Base-by-base conservation (phyloP, 2,329 filamentous ascomycete species). In the Colletotrichum incanum region DNA sequence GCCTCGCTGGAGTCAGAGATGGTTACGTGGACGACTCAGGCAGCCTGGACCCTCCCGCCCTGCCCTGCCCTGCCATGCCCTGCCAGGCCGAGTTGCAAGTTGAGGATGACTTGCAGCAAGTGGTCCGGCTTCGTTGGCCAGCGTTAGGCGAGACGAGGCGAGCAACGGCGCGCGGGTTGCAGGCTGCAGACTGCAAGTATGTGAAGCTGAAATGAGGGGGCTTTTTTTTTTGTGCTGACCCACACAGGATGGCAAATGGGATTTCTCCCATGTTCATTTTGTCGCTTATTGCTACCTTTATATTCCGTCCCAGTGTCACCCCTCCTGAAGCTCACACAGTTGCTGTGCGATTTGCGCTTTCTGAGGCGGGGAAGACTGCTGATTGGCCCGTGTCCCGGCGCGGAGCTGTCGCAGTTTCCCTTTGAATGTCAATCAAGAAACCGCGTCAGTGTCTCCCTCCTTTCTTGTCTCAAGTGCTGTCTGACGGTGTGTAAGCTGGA, bases 331-430 rank as follows among this genome's bases (percentile, higher is more conserved):
- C 49, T 39, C 52, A 56, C 26, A 60, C 54, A 37, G 16, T 69
- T 49, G 39, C 43, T 23, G 54, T 66, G 28, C 52, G 54, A 52
- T 54, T 54, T 50, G 37, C 52, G 54, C 45, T 28, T 58, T n/a
- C 37, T 47, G 20, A 45, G 14, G 67, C 37, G 50, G 34, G 60
- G 26, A 37, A 37, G 37, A 12, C 45, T 23, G n/a, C 49, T 60
- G 54, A 28, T 52, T 55, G 61, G 67, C 18, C 54, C 34, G 47
- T 66, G 62, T 23, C 28, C 45, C 20, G 34, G n/a, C 52, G 45
- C n/a, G 45, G 67, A 60, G 52, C 54, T 47, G 67, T 65, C 43
- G 67, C 61, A 65, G 43, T 34, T 65, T 66, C 45, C 45, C 41
- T 52, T 26, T 31, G 52, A 20, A 41, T 68, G 47, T 34, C 52